phyloP scores from a whole-genome alignment of 345 rosid species.

The Ceriops decandra region DNA sequence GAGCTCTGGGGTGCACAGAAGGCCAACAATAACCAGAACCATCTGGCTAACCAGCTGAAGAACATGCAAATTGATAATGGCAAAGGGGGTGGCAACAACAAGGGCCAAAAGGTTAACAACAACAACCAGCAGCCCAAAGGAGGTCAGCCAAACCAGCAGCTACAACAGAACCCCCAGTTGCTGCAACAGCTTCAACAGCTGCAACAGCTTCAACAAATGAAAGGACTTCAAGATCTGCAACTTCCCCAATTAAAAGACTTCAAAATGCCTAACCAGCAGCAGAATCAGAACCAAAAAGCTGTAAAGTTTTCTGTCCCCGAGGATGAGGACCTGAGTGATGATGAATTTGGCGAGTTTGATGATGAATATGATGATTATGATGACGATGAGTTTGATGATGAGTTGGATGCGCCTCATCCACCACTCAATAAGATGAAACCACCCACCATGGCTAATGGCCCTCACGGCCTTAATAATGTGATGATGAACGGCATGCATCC shows the following conservation, averaged over 20 bases:
- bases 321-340: constrained; percentile 51
- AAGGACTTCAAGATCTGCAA: constrained; percentile 66
- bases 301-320: constrained; percentile 41
- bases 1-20: constrained; percentile 74
- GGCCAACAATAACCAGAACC: constrained; percentile 46
- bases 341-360: constrained; percentile 40
- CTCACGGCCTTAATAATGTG: constrained; percentile 46
- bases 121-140: constrained; percentile 49
- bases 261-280: constrained; percentile 43
- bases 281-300: constrained; percentile 47
- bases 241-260: constrained; percentile 57
- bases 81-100: constrained; percentile 51
- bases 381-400: constrained; percentile 32
- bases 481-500: constrained; percentile 51
- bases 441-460: constrained; percentile 40
- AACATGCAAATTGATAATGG: constrained; percentile 68
- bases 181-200: constrained; percentile 31
- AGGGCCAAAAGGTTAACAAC: constrained; percentile 49
- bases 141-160: constrained; percentile 44
- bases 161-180: constrained; percentile 47
- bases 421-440: constrained; percentile 53
- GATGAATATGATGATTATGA: constrained; percentile 43
- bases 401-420: constrained; percentile 46
- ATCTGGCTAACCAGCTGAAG: constrained; percentile 60
- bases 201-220: constrained; percentile 66